These are phyloP conservation scores for Colletotrichum sp. DNA, from an alignment of 2,329 filamentous ascomycete species.

Conservation along the genomic window DNA sequence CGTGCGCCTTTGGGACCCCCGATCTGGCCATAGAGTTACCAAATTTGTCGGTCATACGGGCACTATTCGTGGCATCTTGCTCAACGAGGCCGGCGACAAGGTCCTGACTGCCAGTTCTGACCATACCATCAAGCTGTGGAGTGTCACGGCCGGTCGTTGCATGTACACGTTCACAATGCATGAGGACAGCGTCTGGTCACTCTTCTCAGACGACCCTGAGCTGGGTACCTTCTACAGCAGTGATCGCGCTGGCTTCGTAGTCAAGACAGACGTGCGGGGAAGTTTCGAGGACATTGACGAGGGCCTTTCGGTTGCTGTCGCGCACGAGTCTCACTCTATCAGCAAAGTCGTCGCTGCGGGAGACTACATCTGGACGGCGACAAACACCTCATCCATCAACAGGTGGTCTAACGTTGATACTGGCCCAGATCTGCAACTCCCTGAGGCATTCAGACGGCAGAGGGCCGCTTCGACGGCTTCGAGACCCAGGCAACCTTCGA, in stretches of 20 bases:
- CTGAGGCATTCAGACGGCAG: slow-evolving; percentile 57
- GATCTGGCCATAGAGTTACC: slow-evolving; percentile 86
- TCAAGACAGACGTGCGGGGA: slow-evolving; percentile 88
- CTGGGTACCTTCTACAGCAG: slow-evolving; percentile 93
- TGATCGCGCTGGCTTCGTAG: slow-evolving; percentile 90
- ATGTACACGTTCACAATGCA: slow-evolving; percentile 99
- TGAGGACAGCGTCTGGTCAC: slow-evolving; percentile 95
- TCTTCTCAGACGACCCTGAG: slow-evolving; percentile 86
- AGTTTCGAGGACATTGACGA: slow-evolving; percentile 76
- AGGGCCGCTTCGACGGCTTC: slow-evolving; percentile 46
- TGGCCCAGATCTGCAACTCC: slow-evolving; percentile 70
- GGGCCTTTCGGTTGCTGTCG: slow-evolving; percentile 86
- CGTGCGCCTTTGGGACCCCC: slow-evolving; percentile 89
- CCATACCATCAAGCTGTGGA: slow-evolving; percentile 98
- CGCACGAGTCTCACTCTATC: slow-evolving; percentile 88
- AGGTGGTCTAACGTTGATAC: slow-evolving; percentile 90
- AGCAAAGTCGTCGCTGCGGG: slow-evolving; percentile 71
- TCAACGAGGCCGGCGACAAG: slow-evolving; percentile 87
- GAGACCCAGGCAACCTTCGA: slow-evolving; percentile 29
- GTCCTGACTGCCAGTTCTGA: slow-evolving; percentile 95
- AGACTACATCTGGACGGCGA: slow-evolving; percentile 88
- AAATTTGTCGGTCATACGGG: slow-evolving; percentile 98
- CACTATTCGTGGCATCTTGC: slow-evolving; percentile 88
- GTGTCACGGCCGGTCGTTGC: slow-evolving; percentile 90
- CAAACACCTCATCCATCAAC: slow-evolving; percentile 89